Evolutionary conservation across 805 yeast species (phyloP), one percentile per base, ranked within the genome.

Genomic region (Clavispora santaluciae): DNA sequence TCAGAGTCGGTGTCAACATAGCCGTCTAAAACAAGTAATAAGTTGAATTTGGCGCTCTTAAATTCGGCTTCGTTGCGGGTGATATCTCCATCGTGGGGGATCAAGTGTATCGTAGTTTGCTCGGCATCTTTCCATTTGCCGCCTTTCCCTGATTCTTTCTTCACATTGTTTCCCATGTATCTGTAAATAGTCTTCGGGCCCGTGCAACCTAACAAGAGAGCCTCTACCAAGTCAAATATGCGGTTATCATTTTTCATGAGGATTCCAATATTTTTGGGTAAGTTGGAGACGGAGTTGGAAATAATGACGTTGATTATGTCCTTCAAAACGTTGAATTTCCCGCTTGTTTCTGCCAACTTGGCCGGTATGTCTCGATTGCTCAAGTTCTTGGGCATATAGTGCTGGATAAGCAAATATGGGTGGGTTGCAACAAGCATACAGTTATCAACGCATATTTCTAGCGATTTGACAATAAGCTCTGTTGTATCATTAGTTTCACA

Each of bases 381-480:
- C 45, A 86, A 67, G 45, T 81, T 80, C 60, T 83, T 86, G 12
- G 98, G 98, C 73, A 87, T 76, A 51, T 83, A 81, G 58, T 90
- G 95, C 43, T 81, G 82, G 40, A 91, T 86, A 38, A 91, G 64
- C 37, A 91, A 62, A 53, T 84, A 90, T 0, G 98, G 98, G 63
- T 91, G 99, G 0, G 91, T 79, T 18, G 95, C 80, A 2, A 90
- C 93, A 20, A 83, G 70, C 57, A 82, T 83, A 33, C 90, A 78
- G 62, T 90, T 89, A 43, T 76, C 62, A 44, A 86, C 76, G 60
- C 95, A 77, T 6, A 86, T 83, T 44, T 79, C 76, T 59, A 91
- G 70, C 0, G 95, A 81, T 54, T 86, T 86, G n/a, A 80, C 68
- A 26, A 85, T 76, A 22, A 86, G 77, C 12, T 68, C 73, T 5